Evolutionary conservation across 768 basidiomycete genomes (phyloP).

Genomic region (Lactifluus rugatus): DNA sequence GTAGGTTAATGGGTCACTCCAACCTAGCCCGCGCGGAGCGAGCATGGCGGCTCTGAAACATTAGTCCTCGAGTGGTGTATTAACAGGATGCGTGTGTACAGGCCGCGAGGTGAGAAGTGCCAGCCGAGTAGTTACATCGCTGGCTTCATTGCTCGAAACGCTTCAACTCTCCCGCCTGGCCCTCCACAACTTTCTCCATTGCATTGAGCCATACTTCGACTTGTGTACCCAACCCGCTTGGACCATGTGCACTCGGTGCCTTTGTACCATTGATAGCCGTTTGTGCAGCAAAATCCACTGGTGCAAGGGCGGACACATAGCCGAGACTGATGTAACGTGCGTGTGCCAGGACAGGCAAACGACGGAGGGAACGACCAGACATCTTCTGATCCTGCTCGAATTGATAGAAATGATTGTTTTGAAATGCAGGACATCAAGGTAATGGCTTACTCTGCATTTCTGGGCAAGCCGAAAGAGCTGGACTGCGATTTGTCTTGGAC

Average conservation of each 20-base stretch:
- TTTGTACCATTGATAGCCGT: slow-evolving; percentile 4
- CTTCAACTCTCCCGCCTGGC: slow-evolving; percentile 44
- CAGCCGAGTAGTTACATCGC: background rate
- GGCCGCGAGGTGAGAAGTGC: background rate
- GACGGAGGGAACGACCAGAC: slow-evolving; percentile 85
- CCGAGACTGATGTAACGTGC: slow-evolving; percentile 61
- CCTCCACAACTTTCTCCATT: slow-evolving; percentile 66
- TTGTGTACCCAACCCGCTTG: slow-evolving; percentile 27
- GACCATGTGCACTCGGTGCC: background rate
- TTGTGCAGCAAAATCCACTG: background rate
- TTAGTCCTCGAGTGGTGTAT: background rate
- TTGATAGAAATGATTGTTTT: background rate
- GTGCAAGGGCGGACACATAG: background rate
- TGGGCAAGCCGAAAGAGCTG: slow-evolving; percentile 59
- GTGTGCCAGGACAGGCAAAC: slow-evolving; percentile 90
- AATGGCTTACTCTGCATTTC: slow-evolving; percentile 59
- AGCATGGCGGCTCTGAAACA: background rate
- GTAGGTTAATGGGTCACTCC: background rate
- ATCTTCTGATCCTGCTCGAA: slow-evolving; percentile 53
- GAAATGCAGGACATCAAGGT: background rate
- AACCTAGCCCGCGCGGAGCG: background rate
- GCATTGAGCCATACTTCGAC: slow-evolving; percentile 76
- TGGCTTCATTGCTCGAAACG: slow-evolving; percentile 28
- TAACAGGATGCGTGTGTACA: background rate
- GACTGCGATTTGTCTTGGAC: slow-evolving; percentile 44